phyloP scores from a whole-genome alignment of 2,329 filamentous ascomycete genomes.

The Penicillium sp. region DNA sequence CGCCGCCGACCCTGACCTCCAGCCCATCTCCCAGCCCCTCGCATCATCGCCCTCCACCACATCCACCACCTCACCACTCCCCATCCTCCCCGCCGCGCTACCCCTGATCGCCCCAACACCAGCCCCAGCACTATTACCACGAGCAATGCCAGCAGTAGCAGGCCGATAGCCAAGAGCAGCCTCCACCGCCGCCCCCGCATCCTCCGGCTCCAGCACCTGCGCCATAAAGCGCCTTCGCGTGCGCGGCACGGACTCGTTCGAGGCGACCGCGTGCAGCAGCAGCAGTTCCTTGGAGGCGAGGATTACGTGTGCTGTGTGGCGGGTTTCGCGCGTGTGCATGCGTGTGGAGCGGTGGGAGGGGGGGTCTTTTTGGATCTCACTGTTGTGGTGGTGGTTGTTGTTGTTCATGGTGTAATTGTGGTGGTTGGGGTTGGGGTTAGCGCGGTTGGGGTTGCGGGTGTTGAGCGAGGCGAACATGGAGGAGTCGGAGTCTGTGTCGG shows the following conservation, averaged over 20 bases:
- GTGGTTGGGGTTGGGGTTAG: background rate
- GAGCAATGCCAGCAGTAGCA: background rate
- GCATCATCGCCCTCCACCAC: slow-evolving; percentile 6
- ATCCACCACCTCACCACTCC: background rate
- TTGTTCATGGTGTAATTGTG: slow-evolving; percentile 9
- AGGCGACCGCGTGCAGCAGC: slow-evolving; percentile 35
- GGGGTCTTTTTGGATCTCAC: slow-evolving; percentile 9
- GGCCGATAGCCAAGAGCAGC: background rate
- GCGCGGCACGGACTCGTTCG: slow-evolving; percentile 35
- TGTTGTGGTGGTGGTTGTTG: background rate
- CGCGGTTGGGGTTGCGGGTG: background rate
- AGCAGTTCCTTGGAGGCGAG: slow-evolving; percentile 37
- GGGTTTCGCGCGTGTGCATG: slow-evolving; percentile 26
- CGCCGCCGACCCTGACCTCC: background rate
- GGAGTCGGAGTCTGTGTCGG: slow-evolving; percentile 13
- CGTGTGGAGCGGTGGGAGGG: slow-evolving; percentile 8
- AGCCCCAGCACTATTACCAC: background rate
- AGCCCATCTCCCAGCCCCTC: slow-evolving; percentile 1
- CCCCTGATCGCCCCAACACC: background rate
- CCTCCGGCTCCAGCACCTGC: slow-evolving; percentile 30
- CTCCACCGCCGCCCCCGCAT: slow-evolving; percentile 14
- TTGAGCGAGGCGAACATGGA: slow-evolving; percentile 6
- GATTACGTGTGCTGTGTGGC: slow-evolving; percentile 35
- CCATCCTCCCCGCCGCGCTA: background rate
- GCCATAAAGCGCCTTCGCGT: slow-evolving; percentile 33